phyloP scores from a whole-genome alignment of 2,329 filamentous ascomycete genomes.

The Hypoxylon sp. region DNA sequence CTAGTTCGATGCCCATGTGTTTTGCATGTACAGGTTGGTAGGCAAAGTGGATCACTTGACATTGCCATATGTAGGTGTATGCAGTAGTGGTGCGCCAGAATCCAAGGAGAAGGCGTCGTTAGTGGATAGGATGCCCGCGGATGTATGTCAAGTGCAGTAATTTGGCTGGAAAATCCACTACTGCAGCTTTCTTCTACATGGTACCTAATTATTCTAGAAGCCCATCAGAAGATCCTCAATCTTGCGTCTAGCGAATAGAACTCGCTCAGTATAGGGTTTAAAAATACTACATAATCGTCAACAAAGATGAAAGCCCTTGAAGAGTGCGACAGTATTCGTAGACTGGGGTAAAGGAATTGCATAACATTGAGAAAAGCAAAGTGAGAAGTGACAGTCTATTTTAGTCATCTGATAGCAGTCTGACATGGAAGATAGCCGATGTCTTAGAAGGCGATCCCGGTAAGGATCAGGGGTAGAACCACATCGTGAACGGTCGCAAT shows the following conservation, averaged over 20 bases:
- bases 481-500: conserved; percentile 27
- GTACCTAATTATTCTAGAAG: conserved; percentile 45
- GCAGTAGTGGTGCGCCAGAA: conserved; percentile 38
- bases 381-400: conserved; percentile 24
- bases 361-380: conserved; percentile 23
- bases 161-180: conserved; percentile 23
- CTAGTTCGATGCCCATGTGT: conserved; percentile 47
- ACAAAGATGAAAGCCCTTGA: conserved; percentile 5
- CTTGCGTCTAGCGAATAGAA: not conserved
- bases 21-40: conserved; percentile 44
- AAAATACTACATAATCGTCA: conserved; percentile 8
- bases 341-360: conserved; percentile 15
- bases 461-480: conserved; percentile 43
- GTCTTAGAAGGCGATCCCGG: conserved; percentile 43
- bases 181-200: conserved; percentile 36
- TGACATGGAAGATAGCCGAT: conserved; percentile 45
- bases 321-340: conserved; percentile 12
- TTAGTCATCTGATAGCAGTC: conserved; percentile 33
- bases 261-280: not conserved
- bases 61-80: conserved; percentile 39
- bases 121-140: conserved; percentile 38
- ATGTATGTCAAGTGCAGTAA: conserved; percentile 34
- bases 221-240: conserved; percentile 8
- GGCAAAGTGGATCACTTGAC: conserved; percentile 41
- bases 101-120: conserved; percentile 25